phyloP scores from a whole-genome alignment of 2,329 filamentous ascomycete species.

The Sordariomycetes sp. region DNA sequence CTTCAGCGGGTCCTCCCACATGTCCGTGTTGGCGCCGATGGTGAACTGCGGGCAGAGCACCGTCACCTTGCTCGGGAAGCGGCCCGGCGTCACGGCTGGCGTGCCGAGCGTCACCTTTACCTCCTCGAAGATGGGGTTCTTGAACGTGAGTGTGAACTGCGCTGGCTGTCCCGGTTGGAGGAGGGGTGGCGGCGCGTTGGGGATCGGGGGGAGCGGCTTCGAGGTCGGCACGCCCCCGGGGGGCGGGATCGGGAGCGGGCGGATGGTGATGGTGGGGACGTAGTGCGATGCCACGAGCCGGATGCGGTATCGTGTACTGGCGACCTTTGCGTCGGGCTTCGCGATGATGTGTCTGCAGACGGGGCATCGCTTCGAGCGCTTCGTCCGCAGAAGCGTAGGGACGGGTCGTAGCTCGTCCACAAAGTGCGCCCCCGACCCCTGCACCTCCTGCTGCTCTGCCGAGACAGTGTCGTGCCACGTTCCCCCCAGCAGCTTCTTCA shows the following conservation, averaged over 20 bases:
- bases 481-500: conserved; percentile 42
- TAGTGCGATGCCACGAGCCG: conserved; percentile 78
- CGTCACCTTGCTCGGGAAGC: conserved; percentile 69
- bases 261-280: conserved; percentile 70
- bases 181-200: conserved; percentile 10
- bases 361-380: conserved; percentile 86
- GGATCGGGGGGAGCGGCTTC: conserved; percentile 16
- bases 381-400: conserved; percentile 73
- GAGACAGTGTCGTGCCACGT: conserved; percentile 53
- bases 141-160: conserved; percentile 81
- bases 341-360: conserved; percentile 89
- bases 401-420: conserved; percentile 66
- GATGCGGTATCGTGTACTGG: conserved; percentile 83
- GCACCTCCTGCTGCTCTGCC: conserved; percentile 30
- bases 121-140: conserved; percentile 86
- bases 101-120: conserved; percentile 82
- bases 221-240: conserved; percentile 4
- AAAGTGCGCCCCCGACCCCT: conserved; percentile 38
- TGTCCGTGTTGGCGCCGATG: conserved; percentile 79
- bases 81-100: conserved; percentile 63
- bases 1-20: conserved; percentile 78
- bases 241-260: conserved; percentile 32
- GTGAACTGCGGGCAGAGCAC: conserved; percentile 91
- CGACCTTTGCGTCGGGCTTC: conserved; percentile 84
- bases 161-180: conserved; percentile 45